Evolutionary conservation across 2,329 filamentous ascomycete genomes (phyloP), one percentile per base, ranked within the genome.

Genomic region (Aspergillus fumigatus): DNA sequence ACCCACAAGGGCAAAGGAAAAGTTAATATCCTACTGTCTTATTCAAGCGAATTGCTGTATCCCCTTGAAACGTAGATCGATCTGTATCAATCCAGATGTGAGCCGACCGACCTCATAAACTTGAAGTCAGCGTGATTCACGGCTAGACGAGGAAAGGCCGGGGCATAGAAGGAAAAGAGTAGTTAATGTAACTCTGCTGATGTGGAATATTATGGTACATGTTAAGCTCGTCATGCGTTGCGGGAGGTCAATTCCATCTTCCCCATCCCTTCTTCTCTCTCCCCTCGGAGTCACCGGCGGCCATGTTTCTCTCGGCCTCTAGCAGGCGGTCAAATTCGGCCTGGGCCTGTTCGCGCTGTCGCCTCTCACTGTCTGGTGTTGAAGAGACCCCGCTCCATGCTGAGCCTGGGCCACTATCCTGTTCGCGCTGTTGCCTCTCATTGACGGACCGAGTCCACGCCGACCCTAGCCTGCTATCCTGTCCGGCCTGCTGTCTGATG

Each of bases 261-360:
- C 51, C 55, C 62, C 64, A 64, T 3, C 60, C 61, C 43, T 27
- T 55, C 23, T 51, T 55, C 21, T 55, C 29, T 7, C 56, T 14
- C 14, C 14, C 2, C 3, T 38, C 56, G 21, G 59, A 43, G 19
- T 66, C 67, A 32, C 43, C 58, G 6, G 62, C 58, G 6, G 62
- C 58, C 21, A 54, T 55, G 25, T 70, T 69, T 51, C 75, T 63
- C 62, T 79, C 77, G 0, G 67, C 60, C 3, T 79, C 76, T 19
- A 79, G 57, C 67, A 79, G 66, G 10, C 65, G 65, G 56, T 79
- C 73, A 52, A 79, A 79, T 3, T 78, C 73, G 8, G 69, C 71
- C 55, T 76, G 76, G 3, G 76, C 74, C 53, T 72, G 67, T 43
- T 77, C 70, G 50, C 69, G 67, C 26, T 74, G 62, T 25, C 62